Evolutionary conservation across 1,284 basidiomycete genomes (phyloP), one percentile per base, ranked within the genome.

Genomic region (Sporisorium reilianum): DNA sequence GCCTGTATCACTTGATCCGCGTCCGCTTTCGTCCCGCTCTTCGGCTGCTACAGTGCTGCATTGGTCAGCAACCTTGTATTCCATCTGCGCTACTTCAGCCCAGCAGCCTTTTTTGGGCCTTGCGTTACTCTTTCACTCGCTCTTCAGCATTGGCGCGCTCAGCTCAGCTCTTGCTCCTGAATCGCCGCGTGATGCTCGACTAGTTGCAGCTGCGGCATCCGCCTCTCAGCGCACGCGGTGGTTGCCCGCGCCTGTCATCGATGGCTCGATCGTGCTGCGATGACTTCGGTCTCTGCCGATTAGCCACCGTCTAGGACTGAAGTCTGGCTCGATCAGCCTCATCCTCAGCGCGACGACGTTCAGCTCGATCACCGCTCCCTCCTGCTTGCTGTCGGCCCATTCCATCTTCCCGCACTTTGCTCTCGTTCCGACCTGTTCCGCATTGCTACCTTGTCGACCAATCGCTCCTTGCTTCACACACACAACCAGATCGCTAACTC

Each of bases 401-500:
- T 30, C 18, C n/a, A 22, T 25, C 32, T 34, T 8, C 10, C 20
- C 28, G 22, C 58, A 18, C 49, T 40, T 32, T n/a, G 40, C 55
- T 49, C 38, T 41, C 44, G 26, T 20, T 32, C 25, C 52, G 25
- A 14, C 40, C 45, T 40, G 25, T 40, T 23, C 28, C 42, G 46
- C 38, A 23, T 18, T 40, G 36, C 52, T 28, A 45, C 40, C 40
- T 28, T 30, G 9, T 51, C 45, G 30, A 41, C 40, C 46, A 38
- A 22, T 38, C 36, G 8, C 64, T 42, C 28, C 20, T 36, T n/a
- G n/a, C n/a, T n/a, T n/a, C n/a, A n/a, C 54, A 46, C 59, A 60
- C 28, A 64, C 62, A 20, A 30, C 41, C 45, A 56, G 42, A 42
- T 28, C 48, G 61, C 67, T 64, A 53, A 64, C 67, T 28, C 40